Conservation (phyloP, 768 basidiomycete genomes). For the Russula dissimulans region DNA sequence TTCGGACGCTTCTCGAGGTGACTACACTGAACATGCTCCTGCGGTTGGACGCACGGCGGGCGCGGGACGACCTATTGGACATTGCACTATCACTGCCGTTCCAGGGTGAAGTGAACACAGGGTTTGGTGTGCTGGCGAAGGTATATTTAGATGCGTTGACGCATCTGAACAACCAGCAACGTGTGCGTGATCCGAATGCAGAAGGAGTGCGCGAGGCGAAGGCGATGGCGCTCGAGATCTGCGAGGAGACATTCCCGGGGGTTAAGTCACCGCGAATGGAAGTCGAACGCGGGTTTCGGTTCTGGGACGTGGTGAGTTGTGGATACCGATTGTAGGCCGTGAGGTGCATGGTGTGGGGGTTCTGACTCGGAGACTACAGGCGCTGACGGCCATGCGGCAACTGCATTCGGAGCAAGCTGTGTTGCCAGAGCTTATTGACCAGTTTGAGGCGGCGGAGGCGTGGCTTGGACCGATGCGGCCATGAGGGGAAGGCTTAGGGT, state of each 20-base stretch:
- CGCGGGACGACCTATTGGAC: conserved; percentile 86
- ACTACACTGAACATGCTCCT: conserved; percentile 89
- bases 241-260: conserved; percentile 90
- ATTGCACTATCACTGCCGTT: conserved; percentile 89
- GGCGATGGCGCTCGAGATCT: conserved; percentile 77
- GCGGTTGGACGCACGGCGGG: conserved; percentile 75
- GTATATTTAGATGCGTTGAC: conserved; percentile 92
- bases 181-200: conserved; percentile 68
- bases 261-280: conserved; percentile 82
- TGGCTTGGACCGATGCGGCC: conserved; percentile 92
- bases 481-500: conserved; percentile 30
- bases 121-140: conserved; percentile 95
- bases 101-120: conserved; percentile 94
- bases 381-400: conserved; percentile 82
- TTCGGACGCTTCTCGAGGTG: conserved; percentile 85
- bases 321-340: conserved; percentile 7
- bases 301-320: conserved; percentile 90
- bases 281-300: conserved; percentile 93
- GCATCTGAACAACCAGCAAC: conserved; percentile 71
- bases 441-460: conserved; percentile 92
- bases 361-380: conserved; percentile 34
- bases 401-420: conserved; percentile 78
- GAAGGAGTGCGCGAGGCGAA: conserved; percentile 80
- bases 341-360: conserved; percentile 6
- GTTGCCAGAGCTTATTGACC: conserved; percentile 79